Percentiles rank a stretch among this genome's conserved stretches.
Evolutionary conservation across 352 stramenopile species (phyloP).

Genomic region (Blastocystis sp.): DNA sequence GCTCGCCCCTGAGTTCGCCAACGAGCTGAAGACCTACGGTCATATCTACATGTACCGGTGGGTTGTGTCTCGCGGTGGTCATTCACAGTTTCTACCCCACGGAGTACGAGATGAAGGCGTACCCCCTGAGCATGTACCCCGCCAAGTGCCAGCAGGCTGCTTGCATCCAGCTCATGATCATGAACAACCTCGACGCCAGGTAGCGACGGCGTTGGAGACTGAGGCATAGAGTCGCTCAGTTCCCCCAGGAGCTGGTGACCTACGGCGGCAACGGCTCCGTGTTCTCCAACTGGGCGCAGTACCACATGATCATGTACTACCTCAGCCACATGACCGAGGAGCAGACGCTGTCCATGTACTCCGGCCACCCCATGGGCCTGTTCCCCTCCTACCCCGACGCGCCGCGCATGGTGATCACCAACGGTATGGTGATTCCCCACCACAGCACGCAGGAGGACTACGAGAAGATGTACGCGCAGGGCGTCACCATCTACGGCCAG

Average conservation of each 20-base stretch:
- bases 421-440: conserved; percentile 85
- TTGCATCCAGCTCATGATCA: conserved; percentile 84
- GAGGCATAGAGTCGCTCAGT: conserved; percentile 77
- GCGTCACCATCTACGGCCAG: conserved; percentile 80
- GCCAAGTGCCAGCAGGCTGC: conserved; percentile 78
- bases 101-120: conserved; percentile 83
- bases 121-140: conserved; percentile 79
- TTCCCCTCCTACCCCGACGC: conserved; percentile 79
- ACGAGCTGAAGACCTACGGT: conserved; percentile 81
- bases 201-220: too few species aligned
- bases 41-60: conserved; percentile 84
- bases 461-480: conserved; percentile 82
- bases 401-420: conserved; percentile 81
- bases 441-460: conserved; percentile 82
- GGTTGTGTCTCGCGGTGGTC: conserved; percentile 14
- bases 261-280: conserved; percentile 84
- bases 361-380: conserved; percentile 80
- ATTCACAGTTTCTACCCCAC: conserved; percentile 75
- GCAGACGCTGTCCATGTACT: conserved; percentile 85
- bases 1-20: conserved; percentile 80
- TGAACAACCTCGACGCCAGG: conserved; percentile 81
- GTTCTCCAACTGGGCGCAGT: conserved; percentile 85
- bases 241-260: conserved; percentile 81
- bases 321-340: conserved; percentile 81
- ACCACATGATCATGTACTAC: conserved; percentile 82